Conservation (phyloP, 2,329 filamentous ascomycete genomes). For the Aspergillus pseudoterreus region DNA sequence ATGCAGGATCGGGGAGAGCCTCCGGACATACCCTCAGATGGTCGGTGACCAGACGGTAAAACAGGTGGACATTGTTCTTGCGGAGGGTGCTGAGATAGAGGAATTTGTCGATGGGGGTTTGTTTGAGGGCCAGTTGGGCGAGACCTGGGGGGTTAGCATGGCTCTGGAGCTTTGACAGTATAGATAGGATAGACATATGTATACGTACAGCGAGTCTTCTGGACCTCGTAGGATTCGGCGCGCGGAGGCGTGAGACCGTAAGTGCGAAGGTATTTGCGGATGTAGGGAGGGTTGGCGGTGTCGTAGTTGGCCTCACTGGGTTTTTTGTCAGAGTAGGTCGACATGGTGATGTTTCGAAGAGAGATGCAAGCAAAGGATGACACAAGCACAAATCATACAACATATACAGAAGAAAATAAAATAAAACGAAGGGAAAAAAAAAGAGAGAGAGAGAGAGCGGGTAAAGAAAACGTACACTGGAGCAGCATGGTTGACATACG, state of each 20-base stretch:
- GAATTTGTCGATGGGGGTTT: constrained; percentile 48
- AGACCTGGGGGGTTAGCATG: constrained; percentile 26
- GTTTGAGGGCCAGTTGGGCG: constrained; percentile 46
- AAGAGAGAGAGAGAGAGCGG: neutral
- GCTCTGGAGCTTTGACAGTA: no score
- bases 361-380: neutral
- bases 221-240: constrained; percentile 47
- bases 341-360: neutral
- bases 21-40: constrained; percentile 40
- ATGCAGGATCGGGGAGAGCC: constrained; percentile 2
- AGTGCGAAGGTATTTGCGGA: constrained; percentile 50
- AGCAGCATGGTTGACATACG: constrained; percentile 29
- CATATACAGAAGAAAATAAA: neutral
- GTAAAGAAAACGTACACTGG: constrained; percentile 27
- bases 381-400: neutral
- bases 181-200: neutral
- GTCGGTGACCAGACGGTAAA: constrained; percentile 48
- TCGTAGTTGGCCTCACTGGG: constrained; percentile 45
- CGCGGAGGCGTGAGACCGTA: constrained; percentile 50
- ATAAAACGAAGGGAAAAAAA: neutral
- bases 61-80: constrained; percentile 52
- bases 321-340: constrained; percentile 5
- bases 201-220: constrained; percentile 45
- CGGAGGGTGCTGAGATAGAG: constrained; percentile 48
- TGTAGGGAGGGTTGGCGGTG: constrained; percentile 47